Conservation (phyloP, 1,284 basidiomycete species). For the Microbotryum violaceum region DNA sequence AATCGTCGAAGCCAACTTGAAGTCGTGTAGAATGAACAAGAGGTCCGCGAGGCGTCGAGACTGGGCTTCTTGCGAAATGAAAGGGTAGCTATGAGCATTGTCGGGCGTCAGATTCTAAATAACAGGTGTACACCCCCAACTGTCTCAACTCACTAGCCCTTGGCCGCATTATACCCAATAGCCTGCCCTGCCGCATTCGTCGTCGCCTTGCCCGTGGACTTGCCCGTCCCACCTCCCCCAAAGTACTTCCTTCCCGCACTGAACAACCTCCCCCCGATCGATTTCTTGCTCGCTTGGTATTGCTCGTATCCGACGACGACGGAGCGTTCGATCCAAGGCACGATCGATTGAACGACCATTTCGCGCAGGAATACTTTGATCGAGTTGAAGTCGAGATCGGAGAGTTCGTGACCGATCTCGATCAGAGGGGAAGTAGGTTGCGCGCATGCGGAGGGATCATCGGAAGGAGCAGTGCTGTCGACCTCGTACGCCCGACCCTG, state of each 20-base stretch:
- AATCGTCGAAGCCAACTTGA: slow-evolving; percentile 69
- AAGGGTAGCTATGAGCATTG: slow-evolving; percentile 42
- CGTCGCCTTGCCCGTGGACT: slow-evolving; percentile 25
- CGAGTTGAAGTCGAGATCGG: slow-evolving; percentile 34
- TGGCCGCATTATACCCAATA: slow-evolving; percentile 33
- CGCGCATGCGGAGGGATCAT: too few relatives aligned
- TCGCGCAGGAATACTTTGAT: slow-evolving; percentile 79
- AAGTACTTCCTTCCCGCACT: slow-evolving; percentile 54
- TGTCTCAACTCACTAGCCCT: slow-evolving; percentile 34
- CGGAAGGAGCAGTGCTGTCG: background rate
- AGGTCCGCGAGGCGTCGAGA: slow-evolving; percentile 80
- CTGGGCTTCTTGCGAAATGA: slow-evolving; percentile 44
- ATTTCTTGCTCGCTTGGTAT: slow-evolving; percentile 71
- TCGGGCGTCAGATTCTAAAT: background rate
- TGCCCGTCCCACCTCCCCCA: slow-evolving; percentile 35
- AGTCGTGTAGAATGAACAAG: slow-evolving; percentile 83
- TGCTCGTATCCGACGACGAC: slow-evolving; percentile 92
- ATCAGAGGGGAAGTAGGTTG: background rate
- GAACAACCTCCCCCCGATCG: slow-evolving; percentile 84
- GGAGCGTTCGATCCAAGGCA: slow-evolving; percentile 95
- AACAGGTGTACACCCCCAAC: slow-evolving; percentile 34
- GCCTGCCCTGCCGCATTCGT: slow-evolving; percentile 29
- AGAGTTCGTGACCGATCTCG: slow-evolving; percentile 9
- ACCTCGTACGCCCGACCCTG: background rate
- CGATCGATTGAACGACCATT: slow-evolving; percentile 77